A percentile compares a stretch with the other conserved stretches of the same genome.
These are phyloP conservation scores for Beauveria sp. DNA, from an alignment of 2,329 filamentous ascomycete species.

Conservation along the genomic window DNA sequence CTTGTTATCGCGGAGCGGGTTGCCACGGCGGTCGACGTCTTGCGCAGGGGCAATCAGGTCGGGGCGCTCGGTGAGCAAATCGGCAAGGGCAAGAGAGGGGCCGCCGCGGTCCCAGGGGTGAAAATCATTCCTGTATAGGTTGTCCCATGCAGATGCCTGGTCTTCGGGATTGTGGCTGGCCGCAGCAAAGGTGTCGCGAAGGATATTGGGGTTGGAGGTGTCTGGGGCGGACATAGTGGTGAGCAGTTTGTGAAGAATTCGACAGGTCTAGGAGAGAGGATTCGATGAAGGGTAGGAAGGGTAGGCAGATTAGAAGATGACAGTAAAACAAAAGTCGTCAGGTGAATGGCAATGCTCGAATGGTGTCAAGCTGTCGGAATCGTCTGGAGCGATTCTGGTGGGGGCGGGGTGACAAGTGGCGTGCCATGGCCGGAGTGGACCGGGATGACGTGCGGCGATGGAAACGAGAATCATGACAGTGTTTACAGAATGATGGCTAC, in stretches of 20 bases:
- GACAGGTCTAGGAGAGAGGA: neutral
- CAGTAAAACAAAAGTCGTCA: neutral
- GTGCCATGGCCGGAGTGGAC: slow-evolving; percentile 1
- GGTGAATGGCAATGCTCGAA: too few relatives aligned
- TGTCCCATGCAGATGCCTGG: slow-evolving; percentile 37
- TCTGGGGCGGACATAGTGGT: slow-evolving; percentile 12
- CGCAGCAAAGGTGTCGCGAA: slow-evolving; percentile 28
- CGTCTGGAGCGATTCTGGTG: neutral
- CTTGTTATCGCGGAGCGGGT: slow-evolving; percentile 18
- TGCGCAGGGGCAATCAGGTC: slow-evolving; percentile 35
- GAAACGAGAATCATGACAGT: neutral
- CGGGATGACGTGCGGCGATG: slow-evolving; percentile 1
- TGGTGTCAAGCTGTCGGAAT: neutral
- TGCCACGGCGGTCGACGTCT: slow-evolving; percentile 25
- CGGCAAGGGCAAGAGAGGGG: slow-evolving; percentile 45
- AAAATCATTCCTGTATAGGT: slow-evolving; percentile 36
- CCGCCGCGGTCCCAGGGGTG: slow-evolving; percentile 51
- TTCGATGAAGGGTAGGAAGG: neutral
- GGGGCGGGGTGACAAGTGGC: slow-evolving; percentile 5
- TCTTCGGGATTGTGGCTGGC: slow-evolving; percentile 25
- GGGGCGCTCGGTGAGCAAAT: slow-evolving; percentile 38
- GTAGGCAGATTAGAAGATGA: neutral
- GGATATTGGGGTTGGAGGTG: slow-evolving; percentile 16
- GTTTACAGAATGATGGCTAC: neutral
- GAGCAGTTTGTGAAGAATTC: neutral